Percentiles rank a stretch among this genome's conserved stretches.
phyloP scores from a whole-genome alignment of 768 basidiomycete genomes.

The Lentinula lateritia region DNA sequence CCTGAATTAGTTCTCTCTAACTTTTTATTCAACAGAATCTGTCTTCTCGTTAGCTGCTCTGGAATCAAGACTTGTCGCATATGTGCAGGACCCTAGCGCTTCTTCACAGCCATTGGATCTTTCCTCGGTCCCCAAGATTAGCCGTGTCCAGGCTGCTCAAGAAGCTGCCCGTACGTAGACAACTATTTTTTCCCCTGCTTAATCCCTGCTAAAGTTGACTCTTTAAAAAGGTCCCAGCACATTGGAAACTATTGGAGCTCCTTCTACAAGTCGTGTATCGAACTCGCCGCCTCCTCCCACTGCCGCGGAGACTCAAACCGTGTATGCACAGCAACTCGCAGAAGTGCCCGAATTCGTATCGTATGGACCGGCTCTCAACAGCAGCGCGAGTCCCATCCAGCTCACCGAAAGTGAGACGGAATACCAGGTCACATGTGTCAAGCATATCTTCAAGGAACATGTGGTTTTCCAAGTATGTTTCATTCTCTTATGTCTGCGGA shows the following conservation, averaged over 20 bases:
- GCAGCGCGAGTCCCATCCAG: slow-evolving; percentile 69
- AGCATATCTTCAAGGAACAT: slow-evolving; percentile 94
- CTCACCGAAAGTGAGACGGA: slow-evolving; percentile 97
- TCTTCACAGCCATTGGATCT: slow-evolving; percentile 75
- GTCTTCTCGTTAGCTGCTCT: slow-evolving; percentile 87
- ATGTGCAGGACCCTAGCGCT: slow-evolving; percentile 80
- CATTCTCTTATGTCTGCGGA: not conserved
- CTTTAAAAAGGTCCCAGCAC: slow-evolving; percentile 68
- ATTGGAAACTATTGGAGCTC: slow-evolving; percentile 78
- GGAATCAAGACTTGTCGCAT: slow-evolving; percentile 89
- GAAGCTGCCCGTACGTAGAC: slow-evolving; percentile 72
- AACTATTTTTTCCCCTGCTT: not conserved
- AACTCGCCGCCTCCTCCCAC: slow-evolving; percentile 70
- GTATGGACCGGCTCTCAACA: slow-evolving; percentile 87
- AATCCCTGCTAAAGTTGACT: not conserved
- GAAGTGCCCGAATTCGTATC: slow-evolving; percentile 80
- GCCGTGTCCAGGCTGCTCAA: slow-evolving; percentile 84
- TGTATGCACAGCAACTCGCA: slow-evolving; percentile 79
- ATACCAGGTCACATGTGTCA: slow-evolving; percentile 94
- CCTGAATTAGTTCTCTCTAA: slow-evolving; percentile 6
- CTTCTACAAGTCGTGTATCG: slow-evolving; percentile 50
- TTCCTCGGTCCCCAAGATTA: slow-evolving; percentile 87
- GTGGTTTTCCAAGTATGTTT: slow-evolving; percentile 88
- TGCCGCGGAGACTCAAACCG: slow-evolving; percentile 82
- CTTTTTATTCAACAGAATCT: slow-evolving; percentile 57